phyloP scores from a whole-genome alignment of 352 stramenopile genomes.

The Globisporangium radiosum region DNA sequence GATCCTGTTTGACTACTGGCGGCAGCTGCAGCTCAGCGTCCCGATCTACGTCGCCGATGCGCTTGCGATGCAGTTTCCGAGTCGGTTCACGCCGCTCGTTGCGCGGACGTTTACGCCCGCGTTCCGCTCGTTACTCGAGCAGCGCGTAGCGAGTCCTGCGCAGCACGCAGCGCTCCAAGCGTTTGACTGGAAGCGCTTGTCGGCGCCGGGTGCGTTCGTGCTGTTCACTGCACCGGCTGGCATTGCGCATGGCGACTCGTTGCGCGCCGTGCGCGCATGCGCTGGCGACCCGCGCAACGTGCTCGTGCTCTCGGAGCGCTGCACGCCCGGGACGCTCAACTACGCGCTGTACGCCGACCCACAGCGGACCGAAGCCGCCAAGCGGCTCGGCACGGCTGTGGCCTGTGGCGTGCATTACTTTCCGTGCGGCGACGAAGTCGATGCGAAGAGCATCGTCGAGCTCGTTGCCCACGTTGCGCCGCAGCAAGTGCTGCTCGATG shows the following conservation, averaged over 20 bases:
- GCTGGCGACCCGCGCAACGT: constrained; percentile 75
- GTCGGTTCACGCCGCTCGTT: constrained; percentile 51
- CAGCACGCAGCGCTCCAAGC: constrained; percentile 18
- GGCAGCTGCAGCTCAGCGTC: constrained; percentile 35
- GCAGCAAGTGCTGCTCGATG: constrained; percentile 65
- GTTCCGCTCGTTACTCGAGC: constrained; percentile 24
- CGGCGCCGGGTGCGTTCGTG: constrained; percentile 63
- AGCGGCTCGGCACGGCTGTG: constrained; percentile 60
- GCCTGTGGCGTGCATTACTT: constrained; percentile 81
- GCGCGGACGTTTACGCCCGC: constrained; percentile 50
- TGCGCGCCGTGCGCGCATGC: constrained; percentile 49
- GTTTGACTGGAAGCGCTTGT: constrained; percentile 69
- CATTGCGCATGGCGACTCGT: constrained; percentile 66
- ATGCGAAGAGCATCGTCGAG: constrained; percentile 80
- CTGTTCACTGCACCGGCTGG: constrained; percentile 75
- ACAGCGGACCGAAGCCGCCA: constrained; percentile 60
- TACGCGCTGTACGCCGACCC: constrained; percentile 78
- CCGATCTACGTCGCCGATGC: constrained; percentile 70
- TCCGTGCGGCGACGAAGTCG: constrained; percentile 77
- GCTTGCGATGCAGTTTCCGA: constrained; percentile 42
- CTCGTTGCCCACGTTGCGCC: constrained; percentile 50
- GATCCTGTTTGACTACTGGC: constrained; percentile 72
- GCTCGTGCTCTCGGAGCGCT: constrained; percentile 80
- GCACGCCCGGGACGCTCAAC: constrained; percentile 72
- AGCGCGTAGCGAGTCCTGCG: constrained; percentile 18